These are phyloP conservation scores for Gossypium anomalum DNA, from an alignment of 345 rosid species.

Conservation along the genomic window DNA sequence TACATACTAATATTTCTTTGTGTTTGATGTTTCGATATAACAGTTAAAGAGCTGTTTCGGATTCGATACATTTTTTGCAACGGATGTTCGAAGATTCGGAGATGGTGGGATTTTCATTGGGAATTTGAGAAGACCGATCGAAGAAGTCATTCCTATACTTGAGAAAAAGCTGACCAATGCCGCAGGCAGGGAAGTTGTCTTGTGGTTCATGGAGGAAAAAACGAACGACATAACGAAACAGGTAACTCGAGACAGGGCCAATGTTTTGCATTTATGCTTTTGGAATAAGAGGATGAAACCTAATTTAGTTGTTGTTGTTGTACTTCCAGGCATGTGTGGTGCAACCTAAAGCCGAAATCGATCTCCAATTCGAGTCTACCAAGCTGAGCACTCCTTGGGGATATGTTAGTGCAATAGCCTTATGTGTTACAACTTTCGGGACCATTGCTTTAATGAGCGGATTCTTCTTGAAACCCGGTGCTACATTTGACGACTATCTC, in stretches of 20 bases:
- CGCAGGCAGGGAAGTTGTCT: constrained; percentile 73
- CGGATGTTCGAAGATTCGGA: constrained; percentile 88
- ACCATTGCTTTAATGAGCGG: constrained; percentile 90
- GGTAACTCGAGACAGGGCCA: constrained; percentile 30
- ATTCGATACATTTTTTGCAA: constrained; percentile 80
- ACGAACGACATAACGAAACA: constrained; percentile 77
- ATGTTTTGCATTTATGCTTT: background rate
- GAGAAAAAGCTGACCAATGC: constrained; percentile 85
- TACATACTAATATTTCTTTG: background rate
- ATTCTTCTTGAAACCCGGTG: constrained; percentile 82
- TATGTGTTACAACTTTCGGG: constrained; percentile 81
- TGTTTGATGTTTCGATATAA: constrained; percentile 20
- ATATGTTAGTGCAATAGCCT: constrained; percentile 50
- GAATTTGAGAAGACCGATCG: constrained; percentile 71
- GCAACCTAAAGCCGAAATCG: constrained; percentile 85
- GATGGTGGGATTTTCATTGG: constrained; percentile 95
- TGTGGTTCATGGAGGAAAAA: constrained; percentile 97
- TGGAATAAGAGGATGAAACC: background rate
- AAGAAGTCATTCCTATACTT: constrained; percentile 70
- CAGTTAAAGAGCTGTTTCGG: constrained; percentile 90
- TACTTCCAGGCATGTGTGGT: constrained; percentile 74
- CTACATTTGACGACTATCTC: constrained; percentile 78
- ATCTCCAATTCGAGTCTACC: constrained; percentile 79
- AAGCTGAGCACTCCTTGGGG: constrained; percentile 89
- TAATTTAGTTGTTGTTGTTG: background rate